phyloP scores from a whole-genome alignment of 768 basidiomycete species.

The Russula compacta region DNA sequence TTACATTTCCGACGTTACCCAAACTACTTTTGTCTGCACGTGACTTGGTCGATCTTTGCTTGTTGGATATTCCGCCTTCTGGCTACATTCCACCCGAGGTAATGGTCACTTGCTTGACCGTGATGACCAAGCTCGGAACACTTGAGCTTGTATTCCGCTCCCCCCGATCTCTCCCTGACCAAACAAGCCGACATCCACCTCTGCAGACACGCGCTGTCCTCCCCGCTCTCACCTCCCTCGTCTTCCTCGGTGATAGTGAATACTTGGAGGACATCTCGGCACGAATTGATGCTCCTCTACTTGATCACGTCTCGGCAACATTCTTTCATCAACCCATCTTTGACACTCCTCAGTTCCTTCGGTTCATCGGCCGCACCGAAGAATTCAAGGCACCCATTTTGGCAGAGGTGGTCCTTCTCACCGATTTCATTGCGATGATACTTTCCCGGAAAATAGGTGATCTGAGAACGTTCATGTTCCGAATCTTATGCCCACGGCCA shows the following conservation, averaged over 20 bases:
- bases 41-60: background rate
- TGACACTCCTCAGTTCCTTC: too few species aligned
- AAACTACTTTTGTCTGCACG: background rate
- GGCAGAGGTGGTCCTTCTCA: background rate
- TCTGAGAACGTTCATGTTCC: too few species aligned
- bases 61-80: background rate
- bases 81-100: too few species aligned
- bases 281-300: background rate
- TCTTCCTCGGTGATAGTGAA: background rate
- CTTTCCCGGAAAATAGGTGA: too few species aligned
- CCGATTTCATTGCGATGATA: background rate
- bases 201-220: background rate
- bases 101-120: background rate
- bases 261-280: background rate
- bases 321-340: background rate
- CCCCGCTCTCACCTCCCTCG: background rate
- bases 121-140: background rate
- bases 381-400: too few species aligned
- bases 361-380: too few species aligned
- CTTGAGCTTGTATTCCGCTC: background rate
- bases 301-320: fast-evolving
- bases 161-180: background rate
- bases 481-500: too few species aligned
- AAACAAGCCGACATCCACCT: background rate
- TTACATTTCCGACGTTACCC: background rate